Base-by-base conservation (phyloP, 805 yeast species). In the Clavispora carvajalis region DNA sequence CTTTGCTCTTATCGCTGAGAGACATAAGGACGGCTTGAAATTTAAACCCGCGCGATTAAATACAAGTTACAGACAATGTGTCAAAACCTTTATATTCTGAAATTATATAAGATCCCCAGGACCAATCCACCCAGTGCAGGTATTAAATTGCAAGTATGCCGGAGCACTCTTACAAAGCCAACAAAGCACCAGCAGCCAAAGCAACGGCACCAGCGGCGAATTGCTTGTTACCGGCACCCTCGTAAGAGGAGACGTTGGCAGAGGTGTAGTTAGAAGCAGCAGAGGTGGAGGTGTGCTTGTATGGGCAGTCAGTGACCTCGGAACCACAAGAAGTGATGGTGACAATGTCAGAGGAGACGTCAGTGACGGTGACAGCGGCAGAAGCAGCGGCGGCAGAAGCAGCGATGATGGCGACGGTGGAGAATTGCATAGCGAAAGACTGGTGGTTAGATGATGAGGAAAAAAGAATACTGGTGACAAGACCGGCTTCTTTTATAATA, bases 1-100 rank as follows among this genome's bases (percentile, higher is more conserved):
- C 74, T 38, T 69, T 64, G 0, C 76, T 67, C 47, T 79, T 82
- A 37, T 77, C 69, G 41, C 33, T 19, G 6, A 37, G 34, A 3
- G 26, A 11, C 39, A 29, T 36, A 12, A 10, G n/a, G 24, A 25
- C 7, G 29, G 10, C 11, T 22, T n/a, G n/a, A n/a, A n/a, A n/a
- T n/a, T n/a, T n/a, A n/a, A n/a, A n/a, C n/a, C n/a, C n/a, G n/a
- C n/a, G n/a, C n/a, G n/a, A n/a, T n/a, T n/a, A n/a, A n/a, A n/a
- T n/a, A n/a, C n/a, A 21, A 21, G 22, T 8, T 22, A 22, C 23
- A 5, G 29, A 6, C 16, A 26, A 26, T 5, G 6, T 5, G 5
- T 8, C 17, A 26, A 26, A 26, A 13, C 5, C 17, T 26, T 26
- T 26, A 6, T 26, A 26, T 26, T 26, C 5, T 10, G 5, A 26